These are phyloP conservation scores for Aspergillus campestris DNA, from an alignment of 495 filamentous ascomycete species.

Conservation along the genomic window DNA sequence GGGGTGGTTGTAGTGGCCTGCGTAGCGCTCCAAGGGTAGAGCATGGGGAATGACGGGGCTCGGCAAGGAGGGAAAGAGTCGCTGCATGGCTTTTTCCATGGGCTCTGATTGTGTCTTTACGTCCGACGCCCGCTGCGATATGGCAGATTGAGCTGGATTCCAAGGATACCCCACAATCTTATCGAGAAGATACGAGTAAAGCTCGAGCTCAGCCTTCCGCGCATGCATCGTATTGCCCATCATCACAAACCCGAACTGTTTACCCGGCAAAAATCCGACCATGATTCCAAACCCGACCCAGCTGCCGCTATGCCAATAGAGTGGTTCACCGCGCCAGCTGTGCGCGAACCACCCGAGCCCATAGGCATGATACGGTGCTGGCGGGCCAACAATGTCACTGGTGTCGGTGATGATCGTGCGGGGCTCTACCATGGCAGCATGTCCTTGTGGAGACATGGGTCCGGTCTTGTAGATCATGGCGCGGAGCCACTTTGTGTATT, in stretches of 20 bases:
- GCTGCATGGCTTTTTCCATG: no score
- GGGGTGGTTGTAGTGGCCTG: no score
- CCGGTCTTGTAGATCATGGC: slow-evolving; percentile 22
- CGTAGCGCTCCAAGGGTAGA: no score
- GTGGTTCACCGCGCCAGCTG: slow-evolving; percentile 32
- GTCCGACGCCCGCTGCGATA: no score
- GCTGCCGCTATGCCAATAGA: slow-evolving; percentile 37
- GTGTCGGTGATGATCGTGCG: slow-evolving; percentile 20
- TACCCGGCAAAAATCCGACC: slow-evolving; percentile 37
- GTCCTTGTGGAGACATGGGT: slow-evolving; percentile 23
- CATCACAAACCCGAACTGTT: slow-evolving; percentile 35
- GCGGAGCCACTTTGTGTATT: slow-evolving; percentile 44
- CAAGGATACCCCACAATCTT: slow-evolving; percentile 18
- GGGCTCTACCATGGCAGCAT: slow-evolving; percentile 28
- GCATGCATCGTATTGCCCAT: slow-evolving; percentile 37
- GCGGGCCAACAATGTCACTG: slow-evolving; percentile 3
- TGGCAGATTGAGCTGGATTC: no score
- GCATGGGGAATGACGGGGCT: no score
- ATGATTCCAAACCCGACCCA: slow-evolving; percentile 36
- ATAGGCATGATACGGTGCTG: slow-evolving; percentile 21
- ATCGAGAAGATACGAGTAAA: slow-evolving; percentile 34
- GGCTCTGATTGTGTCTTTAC: no score
- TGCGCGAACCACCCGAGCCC: slow-evolving; percentile 37
- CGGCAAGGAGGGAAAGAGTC: no score
- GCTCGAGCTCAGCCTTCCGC: slow-evolving; percentile 17